These are phyloP conservation scores for Silene latifolia DNA, from an alignment of 148 eudicot species.

Conservation along the genomic window DNA sequence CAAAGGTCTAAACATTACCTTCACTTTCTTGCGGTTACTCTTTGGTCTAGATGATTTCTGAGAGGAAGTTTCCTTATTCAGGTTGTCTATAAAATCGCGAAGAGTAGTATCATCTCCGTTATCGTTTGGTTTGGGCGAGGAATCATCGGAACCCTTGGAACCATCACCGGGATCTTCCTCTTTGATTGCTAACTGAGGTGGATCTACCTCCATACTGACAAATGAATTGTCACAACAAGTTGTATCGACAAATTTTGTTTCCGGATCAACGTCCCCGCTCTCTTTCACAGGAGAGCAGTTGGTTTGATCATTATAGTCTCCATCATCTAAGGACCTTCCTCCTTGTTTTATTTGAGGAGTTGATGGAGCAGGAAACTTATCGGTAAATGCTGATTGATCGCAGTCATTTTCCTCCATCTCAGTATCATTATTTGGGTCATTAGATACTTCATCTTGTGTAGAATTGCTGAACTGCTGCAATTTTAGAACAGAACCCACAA, in stretches of 20 bases:
- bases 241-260: constrained; percentile 74
- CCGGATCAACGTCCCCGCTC: constrained; percentile 45
- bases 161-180: constrained; percentile 34
- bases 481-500: constrained; percentile 46
- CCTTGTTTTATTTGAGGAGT: constrained; percentile 78
- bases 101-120: constrained; percentile 23
- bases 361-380: constrained; percentile 79
- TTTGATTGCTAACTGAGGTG: constrained; percentile 29
- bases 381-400: constrained; percentile 39
- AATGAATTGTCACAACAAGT: constrained; percentile 35
- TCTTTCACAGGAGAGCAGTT: constrained; percentile 45
- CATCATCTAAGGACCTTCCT: constrained; percentile 52
- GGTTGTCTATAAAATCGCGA: constrained; percentile 20
- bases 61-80: constrained; percentile 31
- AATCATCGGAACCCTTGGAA: constrained; percentile 24
- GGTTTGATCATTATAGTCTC: constrained; percentile 56
- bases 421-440: constrained; percentile 22
- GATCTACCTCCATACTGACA: constrained; percentile 34
- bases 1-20: constrained; percentile 36
- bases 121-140: constrained; percentile 15
- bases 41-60: constrained; percentile 34
- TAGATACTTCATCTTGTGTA: constrained; percentile 15
- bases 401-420: constrained; percentile 26
- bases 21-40: constrained; percentile 47
- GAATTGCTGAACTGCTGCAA: constrained; percentile 26